Evolutionary conservation across 306 rosid species (phyloP).

Genomic region (Cajanus cajan): DNA sequence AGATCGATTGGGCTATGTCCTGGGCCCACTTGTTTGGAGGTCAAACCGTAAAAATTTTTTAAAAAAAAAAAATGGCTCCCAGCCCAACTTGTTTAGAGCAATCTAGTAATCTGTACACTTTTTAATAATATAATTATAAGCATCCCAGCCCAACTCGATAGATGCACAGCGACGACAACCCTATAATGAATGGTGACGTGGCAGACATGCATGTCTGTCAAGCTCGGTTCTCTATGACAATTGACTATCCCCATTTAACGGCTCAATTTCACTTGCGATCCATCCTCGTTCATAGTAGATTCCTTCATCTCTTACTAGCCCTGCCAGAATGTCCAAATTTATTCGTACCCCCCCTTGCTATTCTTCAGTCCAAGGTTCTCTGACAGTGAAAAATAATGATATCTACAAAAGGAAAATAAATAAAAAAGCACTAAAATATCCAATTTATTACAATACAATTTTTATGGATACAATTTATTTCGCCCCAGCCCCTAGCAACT

Average conservation of each 20-base stretch:
- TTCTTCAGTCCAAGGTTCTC: background rate
- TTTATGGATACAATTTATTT: background rate
- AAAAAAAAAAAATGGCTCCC: too few relatives aligned
- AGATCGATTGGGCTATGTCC: too few relatives aligned
- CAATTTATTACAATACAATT: background rate
- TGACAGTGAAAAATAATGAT: background rate
- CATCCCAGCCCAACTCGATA: background rate
- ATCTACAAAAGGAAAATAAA: background rate
- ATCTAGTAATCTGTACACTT: too few relatives aligned
- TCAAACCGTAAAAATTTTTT: too few relatives aligned
- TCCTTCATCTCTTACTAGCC: slow-evolving; percentile 4
- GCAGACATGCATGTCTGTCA: slow-evolving; percentile 48
- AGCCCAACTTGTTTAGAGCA: too few relatives aligned
- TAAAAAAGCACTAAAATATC: too few relatives aligned
- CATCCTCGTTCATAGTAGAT: slow-evolving; percentile 37
- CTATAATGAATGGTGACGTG: slow-evolving; percentile 24
- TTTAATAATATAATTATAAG: too few relatives aligned
- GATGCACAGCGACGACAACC: background rate
- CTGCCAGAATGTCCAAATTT: background rate
- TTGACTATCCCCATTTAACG: slow-evolving; percentile 17
- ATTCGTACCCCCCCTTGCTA: background rate
- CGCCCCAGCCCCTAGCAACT: too few relatives aligned
- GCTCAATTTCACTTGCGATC: background rate
- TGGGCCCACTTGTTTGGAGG: too few relatives aligned
- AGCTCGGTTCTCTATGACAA: slow-evolving; percentile 39